A percentile compares a stretch with the other conserved stretches of the same genome.
phyloP scores from a whole-genome alignment of 306 rosid species.

The Carpinus viminea region DNA sequence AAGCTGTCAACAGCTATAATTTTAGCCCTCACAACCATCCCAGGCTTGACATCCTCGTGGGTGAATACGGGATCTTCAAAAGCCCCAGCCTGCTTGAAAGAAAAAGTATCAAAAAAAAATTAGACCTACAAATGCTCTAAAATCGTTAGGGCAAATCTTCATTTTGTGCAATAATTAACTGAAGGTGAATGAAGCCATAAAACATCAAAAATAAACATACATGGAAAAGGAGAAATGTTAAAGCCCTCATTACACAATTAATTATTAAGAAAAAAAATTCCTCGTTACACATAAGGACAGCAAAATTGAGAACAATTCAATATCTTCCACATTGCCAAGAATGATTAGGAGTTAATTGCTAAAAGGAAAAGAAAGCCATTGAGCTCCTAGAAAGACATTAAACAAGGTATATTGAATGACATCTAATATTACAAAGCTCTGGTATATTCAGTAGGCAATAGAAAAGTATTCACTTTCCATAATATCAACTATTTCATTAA shows the following conservation, averaged over 20 bases:
- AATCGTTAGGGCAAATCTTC: conserved; percentile 18
- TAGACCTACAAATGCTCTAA: conserved; percentile 14
- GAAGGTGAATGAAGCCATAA: neutral
- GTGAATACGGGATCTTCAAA: conserved; percentile 77
- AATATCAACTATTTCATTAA: neutral
- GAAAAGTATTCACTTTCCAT: neutral
- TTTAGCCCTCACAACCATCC: conserved; percentile 86
- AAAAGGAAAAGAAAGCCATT: neutral
- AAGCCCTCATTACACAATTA: neutral
- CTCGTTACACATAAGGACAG: neutral
- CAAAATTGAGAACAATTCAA: neutral
- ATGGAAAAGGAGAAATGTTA: neutral
- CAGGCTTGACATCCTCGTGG: conserved; percentile 90
- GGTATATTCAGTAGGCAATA: neutral
- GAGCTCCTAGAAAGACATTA: neutral
- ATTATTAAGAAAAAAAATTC: no score
- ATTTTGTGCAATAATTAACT: neutral
- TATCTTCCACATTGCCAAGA: neutral
- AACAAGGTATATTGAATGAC: neutral
- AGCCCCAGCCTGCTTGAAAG: conserved; percentile 71
- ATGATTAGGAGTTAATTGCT: neutral
- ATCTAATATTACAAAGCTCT: neutral
- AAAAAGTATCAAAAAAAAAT: conserved; percentile 18
- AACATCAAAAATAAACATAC: neutral
- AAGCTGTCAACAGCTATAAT: conserved; percentile 75